A percentile compares a stretch with the other conserved stretches of the same genome.
phyloP scores from a whole-genome alignment of 352 stramenopile genomes.

The Saprolegnia parasitica region DNA sequence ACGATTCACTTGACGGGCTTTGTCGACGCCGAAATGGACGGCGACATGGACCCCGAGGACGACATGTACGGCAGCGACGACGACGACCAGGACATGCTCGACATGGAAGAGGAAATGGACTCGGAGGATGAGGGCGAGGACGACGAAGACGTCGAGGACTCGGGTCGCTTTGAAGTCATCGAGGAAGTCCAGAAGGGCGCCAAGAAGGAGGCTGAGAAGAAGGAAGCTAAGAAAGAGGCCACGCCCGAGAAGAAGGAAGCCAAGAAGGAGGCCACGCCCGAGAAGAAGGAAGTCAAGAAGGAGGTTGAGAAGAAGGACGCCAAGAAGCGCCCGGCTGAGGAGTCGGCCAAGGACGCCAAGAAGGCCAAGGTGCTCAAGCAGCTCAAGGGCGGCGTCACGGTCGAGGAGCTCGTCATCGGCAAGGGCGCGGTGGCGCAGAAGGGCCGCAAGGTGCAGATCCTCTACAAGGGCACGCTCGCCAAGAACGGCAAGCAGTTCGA shows the following conservation, averaged over 20 bases:
- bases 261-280: conserved; percentile 36
- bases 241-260: conserved; percentile 26
- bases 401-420: conserved; percentile 67
- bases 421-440: conserved; percentile 55
- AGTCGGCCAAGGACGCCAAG: conserved; percentile 62
- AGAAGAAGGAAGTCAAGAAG: conserved; percentile 28
- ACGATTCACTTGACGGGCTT: conserved; percentile 76
- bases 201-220: conserved; percentile 38
- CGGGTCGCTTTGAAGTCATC: conserved; percentile 65
- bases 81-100: conserved; percentile 32
- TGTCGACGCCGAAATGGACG: conserved; percentile 57
- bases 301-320: conserved; percentile 41
- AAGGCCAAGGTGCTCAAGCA: conserved; percentile 59
- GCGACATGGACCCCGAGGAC: conserved; percentile 61
- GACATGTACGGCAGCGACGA: conserved; percentile 32
- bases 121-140: conserved; percentile 47
- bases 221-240: conserved; percentile 8
- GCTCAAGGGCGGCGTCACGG: conserved; percentile 72
- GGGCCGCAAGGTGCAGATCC: conserved; percentile 72
- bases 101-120: conserved; percentile 40
- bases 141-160: too few relatives aligned
- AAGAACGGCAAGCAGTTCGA: conserved; percentile 84
- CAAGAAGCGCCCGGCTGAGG: conserved; percentile 63
- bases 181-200: conserved; percentile 65
- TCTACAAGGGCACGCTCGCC: conserved; percentile 72